Conservation (phyloP, 1,139 yeast genomes). For the Petasospora fabianii region DNA sequence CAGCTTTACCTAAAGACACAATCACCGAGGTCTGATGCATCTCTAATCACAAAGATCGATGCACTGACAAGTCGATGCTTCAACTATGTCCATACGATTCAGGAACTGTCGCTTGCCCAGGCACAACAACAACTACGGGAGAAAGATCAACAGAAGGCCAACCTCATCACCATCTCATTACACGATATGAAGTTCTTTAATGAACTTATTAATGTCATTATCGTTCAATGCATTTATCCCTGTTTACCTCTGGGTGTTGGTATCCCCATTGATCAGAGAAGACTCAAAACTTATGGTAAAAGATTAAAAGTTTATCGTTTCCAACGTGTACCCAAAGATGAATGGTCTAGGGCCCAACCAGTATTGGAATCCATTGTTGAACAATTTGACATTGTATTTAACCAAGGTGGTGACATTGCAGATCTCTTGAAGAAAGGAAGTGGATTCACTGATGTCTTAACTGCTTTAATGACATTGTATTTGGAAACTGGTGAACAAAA, state of each 20-base stretch:
- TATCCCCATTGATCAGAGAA: conserved; percentile 60
- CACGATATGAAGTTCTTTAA: conserved; percentile 80
- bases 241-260: conserved; percentile 55
- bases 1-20: conserved; percentile 20
- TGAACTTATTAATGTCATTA: conserved; percentile 56
- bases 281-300: conserved; percentile 43
- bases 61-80: conserved; percentile 10
- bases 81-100: conserved; percentile 13
- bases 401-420: conserved; percentile 43
- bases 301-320: conserved; percentile 22
- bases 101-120: conserved; percentile 12
- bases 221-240: conserved; percentile 70
- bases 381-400: conserved; percentile 16
- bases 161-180: conserved; percentile 66
- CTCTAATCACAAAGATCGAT: conserved; percentile 6
- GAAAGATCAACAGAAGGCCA: conserved; percentile 28
- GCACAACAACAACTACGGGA: conserved; percentile 1
- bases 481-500: conserved; percentile 5
- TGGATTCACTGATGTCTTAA: conserved; percentile 66
- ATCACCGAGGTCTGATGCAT: background rate
- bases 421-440: conserved; percentile 62
- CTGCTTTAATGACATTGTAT: conserved; percentile 50
- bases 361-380: conserved; percentile 13
- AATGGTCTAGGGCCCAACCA: background rate
- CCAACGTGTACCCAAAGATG: conserved; percentile 1